Evolutionary conservation across 139 green algal species (phyloP), one percentile per base, ranked within the genome.

Genomic region (Micractinium sp.): DNA sequence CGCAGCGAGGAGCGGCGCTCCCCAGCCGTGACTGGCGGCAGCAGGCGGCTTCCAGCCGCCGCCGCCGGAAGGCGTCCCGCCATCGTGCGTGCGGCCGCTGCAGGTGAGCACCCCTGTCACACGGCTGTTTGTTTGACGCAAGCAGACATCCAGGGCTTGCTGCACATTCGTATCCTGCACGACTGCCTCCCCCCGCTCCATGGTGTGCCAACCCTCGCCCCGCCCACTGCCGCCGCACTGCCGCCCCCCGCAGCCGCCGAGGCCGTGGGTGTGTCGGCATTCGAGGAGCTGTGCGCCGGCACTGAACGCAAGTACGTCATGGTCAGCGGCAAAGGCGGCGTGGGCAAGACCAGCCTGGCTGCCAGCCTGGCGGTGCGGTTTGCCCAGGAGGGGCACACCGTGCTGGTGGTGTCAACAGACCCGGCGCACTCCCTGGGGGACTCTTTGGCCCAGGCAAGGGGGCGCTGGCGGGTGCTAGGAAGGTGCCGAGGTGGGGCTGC

Each of bases 331-430:
- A 98, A 99, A 92, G 98, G 98, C 18, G 98, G 98, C 31, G 98
- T 99, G 31, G 98, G 98, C 81, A 99, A 99, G 93, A 99, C 98
- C 31, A 98, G 93, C 81, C 88, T 99, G 85, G 94, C 96, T 16
- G 96, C 97, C 18, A 97, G 94, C 7, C 92, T 99, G 85, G 98
- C 97, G 4, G 95, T 99, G 61, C 75, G 87, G 29, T 96, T 99
- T 77, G 97, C 97, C 31, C 93, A 92, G 9, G 95, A 87, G 14
- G 98, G 97, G 0, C 98, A 99, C 92, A 96, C 93, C 29, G 97
- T 94, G 9, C 95, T 99, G 53, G 92, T 99, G 0, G 98, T 99
- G 36, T 99, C 97, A 75, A 99, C 98, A 0, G 98, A 99, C 88
- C 98, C 98, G 16, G 98, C 98, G 1, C 98, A 99, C 93, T 99